A percentile compares a stretch with the other conserved stretches of the same genome.
These are phyloP conservation scores for Acanthamoeba lugdunensis DNA, from an alignment of 208 protist genomes.

Conservation along the genomic window DNA sequence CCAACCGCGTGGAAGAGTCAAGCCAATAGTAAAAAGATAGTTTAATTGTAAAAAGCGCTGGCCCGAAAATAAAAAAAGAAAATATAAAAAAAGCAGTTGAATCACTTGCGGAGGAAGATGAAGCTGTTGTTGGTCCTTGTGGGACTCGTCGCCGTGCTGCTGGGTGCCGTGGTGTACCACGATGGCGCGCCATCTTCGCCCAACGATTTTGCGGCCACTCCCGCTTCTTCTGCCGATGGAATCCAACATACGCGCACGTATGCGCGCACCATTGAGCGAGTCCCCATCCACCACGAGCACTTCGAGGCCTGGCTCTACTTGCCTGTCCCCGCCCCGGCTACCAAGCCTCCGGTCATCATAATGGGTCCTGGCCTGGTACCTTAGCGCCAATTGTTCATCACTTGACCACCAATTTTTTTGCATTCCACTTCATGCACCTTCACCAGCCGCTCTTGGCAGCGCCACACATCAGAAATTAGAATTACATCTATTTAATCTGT, in stretches of 20 bases:
- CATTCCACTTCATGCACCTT: too few relatives aligned
- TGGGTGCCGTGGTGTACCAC: background rate
- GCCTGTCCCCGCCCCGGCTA: background rate
- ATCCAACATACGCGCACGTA: background rate
- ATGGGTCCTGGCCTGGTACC: constrained; percentile 22
- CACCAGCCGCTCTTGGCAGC: background rate
- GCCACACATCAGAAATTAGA: background rate
- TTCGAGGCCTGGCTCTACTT: constrained; percentile 50
- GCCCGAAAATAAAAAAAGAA: too few relatives aligned
- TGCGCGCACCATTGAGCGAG: background rate
- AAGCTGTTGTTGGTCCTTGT: constrained; percentile 12
- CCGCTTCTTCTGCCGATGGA: background rate
- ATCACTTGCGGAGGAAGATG: background rate
- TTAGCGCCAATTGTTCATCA: background rate
- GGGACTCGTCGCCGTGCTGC: background rate
- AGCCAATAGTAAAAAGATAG: too few relatives aligned
- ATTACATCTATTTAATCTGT: background rate
- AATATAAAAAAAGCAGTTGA: too few relatives aligned
- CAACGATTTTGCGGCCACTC: background rate
- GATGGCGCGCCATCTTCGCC: background rate
- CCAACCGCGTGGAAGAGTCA: too few relatives aligned
- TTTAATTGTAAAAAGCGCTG: too few relatives aligned
- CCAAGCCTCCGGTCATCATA: constrained; percentile 27
- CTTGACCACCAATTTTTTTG: too few relatives aligned
- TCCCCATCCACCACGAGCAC: background rate